These are phyloP conservation scores for Blepharisma stoltei DNA, from an alignment of 73 alveolate genomes.

Conservation along the genomic window DNA sequence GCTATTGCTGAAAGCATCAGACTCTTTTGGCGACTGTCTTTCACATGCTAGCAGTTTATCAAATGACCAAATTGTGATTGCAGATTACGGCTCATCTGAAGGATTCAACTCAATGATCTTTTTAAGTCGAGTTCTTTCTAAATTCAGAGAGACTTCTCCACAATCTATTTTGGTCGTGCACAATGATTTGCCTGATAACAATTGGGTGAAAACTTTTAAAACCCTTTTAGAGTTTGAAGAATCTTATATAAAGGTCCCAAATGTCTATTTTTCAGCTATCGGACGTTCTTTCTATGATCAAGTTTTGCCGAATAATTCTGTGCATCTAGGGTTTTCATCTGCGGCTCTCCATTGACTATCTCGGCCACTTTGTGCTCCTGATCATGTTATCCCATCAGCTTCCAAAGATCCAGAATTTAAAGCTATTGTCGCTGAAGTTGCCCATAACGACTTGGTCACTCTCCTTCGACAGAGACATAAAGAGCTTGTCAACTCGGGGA, in stretches of 20 bases:
- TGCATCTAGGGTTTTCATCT: neutral
- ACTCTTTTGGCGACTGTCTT: neutral
- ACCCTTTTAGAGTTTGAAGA: neutral
- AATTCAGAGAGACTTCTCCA: neutral
- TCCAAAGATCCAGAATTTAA: too few relatives aligned
- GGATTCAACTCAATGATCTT: slow-evolving; percentile 7
- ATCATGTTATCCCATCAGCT: too few relatives aligned
- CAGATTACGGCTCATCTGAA: slow-evolving; percentile 23
- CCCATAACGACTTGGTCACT: too few relatives aligned
- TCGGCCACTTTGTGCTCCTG: too few relatives aligned
- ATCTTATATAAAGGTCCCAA: neutral
- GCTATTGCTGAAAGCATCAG: too few relatives aligned
- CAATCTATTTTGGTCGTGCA: neutral
- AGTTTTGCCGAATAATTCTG: neutral
- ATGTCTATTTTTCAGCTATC: neutral
- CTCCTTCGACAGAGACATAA: too few relatives aligned
- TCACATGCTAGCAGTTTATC: neutral
- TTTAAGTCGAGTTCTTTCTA: neutral
- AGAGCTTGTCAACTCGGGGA: too few relatives aligned
- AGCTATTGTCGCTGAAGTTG: too few relatives aligned
- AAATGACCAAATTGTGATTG: neutral
- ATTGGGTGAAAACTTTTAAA: neutral
- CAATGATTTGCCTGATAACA: slow-evolving; percentile 9
- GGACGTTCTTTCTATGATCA: neutral
- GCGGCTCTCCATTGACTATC: neutral